Percentiles rank a stretch among this genome's conserved stretches.
Evolutionary conservation across 805 yeast genomes (phyloP).

Genomic region (Blastobotrys parvus): DNA sequence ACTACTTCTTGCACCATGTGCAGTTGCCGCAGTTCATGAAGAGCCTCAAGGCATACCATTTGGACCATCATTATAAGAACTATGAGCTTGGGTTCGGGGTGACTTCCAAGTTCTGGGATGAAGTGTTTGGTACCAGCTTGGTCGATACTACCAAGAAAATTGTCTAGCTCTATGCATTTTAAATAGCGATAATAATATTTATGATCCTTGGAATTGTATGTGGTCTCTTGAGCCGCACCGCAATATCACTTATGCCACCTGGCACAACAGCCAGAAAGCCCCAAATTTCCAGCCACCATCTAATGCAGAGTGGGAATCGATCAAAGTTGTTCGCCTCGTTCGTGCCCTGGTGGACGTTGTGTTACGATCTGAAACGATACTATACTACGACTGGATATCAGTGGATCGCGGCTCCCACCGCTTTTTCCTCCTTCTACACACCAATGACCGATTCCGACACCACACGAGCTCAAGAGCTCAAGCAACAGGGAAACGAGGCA

Average conservation of each 20-base stretch:
- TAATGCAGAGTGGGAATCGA: too few species aligned
- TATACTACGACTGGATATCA: too few species aligned
- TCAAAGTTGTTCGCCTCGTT: too few species aligned
- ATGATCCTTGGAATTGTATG: too few species aligned
- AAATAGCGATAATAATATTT: neutral
- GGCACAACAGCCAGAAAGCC: too few species aligned
- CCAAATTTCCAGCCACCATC: too few species aligned
- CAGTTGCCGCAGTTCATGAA: conserved; percentile 70
- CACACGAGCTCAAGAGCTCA: conserved; percentile 3
- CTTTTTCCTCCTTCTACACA: too few species aligned
- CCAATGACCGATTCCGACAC: neutral
- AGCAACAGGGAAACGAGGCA: conserved; percentile 2
- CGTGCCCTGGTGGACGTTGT: too few species aligned
- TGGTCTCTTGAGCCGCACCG: too few species aligned
- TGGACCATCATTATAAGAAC: conserved; percentile 97
- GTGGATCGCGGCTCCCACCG: too few species aligned
- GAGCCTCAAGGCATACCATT: conserved; percentile 77
- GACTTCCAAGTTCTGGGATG: conserved; percentile 90
- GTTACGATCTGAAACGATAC: too few species aligned
- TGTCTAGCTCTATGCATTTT: neutral
- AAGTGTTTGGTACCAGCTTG: conserved; percentile 75
- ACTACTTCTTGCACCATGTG: conserved; percentile 86
- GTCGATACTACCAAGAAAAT: conserved; percentile 24
- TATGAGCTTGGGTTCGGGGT: conserved; percentile 97
- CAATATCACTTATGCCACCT: too few species aligned